These are phyloP conservation scores for Dorcoceras hygrometricum DNA, from an alignment of 257 asterid species.

Conservation along the genomic window DNA sequence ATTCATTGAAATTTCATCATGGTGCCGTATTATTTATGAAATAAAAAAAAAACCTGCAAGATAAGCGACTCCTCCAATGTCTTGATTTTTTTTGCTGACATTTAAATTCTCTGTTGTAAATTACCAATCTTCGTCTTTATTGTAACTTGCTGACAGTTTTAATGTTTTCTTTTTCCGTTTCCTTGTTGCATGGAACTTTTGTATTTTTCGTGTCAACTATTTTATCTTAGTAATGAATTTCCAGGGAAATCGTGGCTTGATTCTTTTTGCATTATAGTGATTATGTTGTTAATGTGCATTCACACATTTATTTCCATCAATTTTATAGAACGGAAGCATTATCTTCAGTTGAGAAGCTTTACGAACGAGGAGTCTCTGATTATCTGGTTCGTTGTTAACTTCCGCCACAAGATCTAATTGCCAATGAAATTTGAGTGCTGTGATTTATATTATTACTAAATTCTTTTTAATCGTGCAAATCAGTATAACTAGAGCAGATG, in stretches of 20 bases:
- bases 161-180: not conserved
- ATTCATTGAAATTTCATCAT: not conserved
- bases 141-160: conserved; percentile 5
- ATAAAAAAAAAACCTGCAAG: not conserved
- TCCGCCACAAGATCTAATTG: not conserved
- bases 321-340: conserved; percentile 65
- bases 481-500: conserved; percentile 3
- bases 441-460: not conserved
- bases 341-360: conserved; percentile 62
- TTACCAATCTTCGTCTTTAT: conserved; percentile 4
- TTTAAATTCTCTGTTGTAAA: not conserved
- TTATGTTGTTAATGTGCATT: not conserved
- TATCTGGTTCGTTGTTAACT: conserved; percentile 61
- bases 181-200: not conserved
- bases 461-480: conserved; percentile 1
- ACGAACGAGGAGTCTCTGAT: conserved; percentile 85
- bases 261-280: conserved; percentile 11
- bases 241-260: conserved; percentile 1
- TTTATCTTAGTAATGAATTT: not conserved
- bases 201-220: conserved; percentile 3
- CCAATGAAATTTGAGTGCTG: not conserved
- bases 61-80: not conserved
- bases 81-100: not conserved
- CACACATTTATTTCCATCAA: not conserved
- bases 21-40: not conserved